A percentile compares a stretch with the other conserved stretches of the same genome.
Evolutionary conservation across 2,329 filamentous ascomycete genomes (phyloP).

Genomic region (Alternaria sp.): DNA sequence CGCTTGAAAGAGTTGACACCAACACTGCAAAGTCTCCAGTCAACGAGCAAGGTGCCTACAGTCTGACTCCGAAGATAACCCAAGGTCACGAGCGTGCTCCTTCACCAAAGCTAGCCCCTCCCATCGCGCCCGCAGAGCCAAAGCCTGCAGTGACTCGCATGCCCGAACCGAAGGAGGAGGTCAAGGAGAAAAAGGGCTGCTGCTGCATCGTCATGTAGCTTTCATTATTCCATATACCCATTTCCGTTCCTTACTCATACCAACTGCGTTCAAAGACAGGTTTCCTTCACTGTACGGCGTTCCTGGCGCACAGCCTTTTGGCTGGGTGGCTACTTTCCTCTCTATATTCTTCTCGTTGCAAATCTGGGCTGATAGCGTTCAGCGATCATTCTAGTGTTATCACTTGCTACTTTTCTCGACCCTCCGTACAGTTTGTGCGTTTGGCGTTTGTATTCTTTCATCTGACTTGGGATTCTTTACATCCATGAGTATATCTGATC

Average conservation of each 20-base stretch:
- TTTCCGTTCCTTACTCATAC: constrained; percentile 28
- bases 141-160: constrained; percentile 57
- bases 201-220: constrained; percentile 78
- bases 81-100: constrained; percentile 38
- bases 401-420: constrained; percentile 16
- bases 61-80: constrained; percentile 57
- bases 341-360: constrained; percentile 22
- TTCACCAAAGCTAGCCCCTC: constrained; percentile 36
- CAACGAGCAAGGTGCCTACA: constrained; percentile 56
- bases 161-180: constrained; percentile 64
- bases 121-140: constrained; percentile 40
- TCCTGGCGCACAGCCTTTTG: constrained; percentile 22
- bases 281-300: constrained; percentile 42
- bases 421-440: constrained; percentile 2
- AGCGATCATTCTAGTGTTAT: constrained; percentile 39
- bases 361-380: constrained; percentile 44
- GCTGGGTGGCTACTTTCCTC: constrained; percentile 18
- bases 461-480: constrained; percentile 6
- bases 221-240: constrained; percentile 40
- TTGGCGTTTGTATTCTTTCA: constrained; percentile 12
- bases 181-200: constrained; percentile 68
- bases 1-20: constrained; percentile 35
- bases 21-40: constrained; percentile 39
- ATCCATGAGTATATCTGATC: constrained; percentile 16
- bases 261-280: constrained; percentile 29